Evolutionary conservation across 176 grass and related monocot genomes (phyloP).

Genomic region (Themeda triandra): DNA sequence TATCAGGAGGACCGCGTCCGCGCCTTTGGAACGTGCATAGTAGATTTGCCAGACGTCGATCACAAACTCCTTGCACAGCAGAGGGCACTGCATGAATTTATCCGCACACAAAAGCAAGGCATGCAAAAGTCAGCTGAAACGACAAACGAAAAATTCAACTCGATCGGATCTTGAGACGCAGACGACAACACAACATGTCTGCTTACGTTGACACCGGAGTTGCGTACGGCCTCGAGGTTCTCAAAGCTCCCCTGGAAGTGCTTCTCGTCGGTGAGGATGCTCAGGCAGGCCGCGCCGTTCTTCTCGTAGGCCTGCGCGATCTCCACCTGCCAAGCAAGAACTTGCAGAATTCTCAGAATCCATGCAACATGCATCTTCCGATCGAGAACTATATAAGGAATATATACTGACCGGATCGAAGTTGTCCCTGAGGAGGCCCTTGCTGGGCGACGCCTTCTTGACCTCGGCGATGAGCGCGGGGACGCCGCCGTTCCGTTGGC

Average conservation of each 20-base stretch:
- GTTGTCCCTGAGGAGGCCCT: conserved; percentile 67
- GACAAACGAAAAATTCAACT: not conserved
- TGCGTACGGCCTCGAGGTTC: conserved; percentile 69
- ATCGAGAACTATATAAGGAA: too few relatives aligned
- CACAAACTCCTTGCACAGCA: conserved; percentile 90
- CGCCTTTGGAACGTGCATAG: conserved; percentile 78
- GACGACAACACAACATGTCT: not conserved
- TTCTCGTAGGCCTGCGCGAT: conserved; percentile 54
- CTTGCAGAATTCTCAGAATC: too few relatives aligned
- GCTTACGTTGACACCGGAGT: conserved; percentile 63
- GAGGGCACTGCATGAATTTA: conserved; percentile 63
- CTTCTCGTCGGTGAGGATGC: conserved; percentile 75
- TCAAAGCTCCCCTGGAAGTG: conserved; percentile 84
- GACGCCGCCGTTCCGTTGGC: conserved; percentile 29
- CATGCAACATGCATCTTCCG: too few relatives aligned
- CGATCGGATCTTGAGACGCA: not conserved
- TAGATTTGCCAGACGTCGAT: conserved; percentile 91
- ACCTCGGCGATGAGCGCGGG: conserved; percentile 89
- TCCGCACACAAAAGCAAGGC: not conserved
- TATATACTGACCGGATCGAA: conserved; percentile 74
- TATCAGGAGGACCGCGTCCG: conserved; percentile 78
- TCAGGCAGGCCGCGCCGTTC: conserved; percentile 68
- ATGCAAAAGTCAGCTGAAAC: not conserved
- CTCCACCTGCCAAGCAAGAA: conserved; percentile 37
- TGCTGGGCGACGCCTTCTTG: conserved; percentile 88